Evolutionary conservation across 1,284 basidiomycete species (phyloP).

Genomic region (Schizopora paradoxa): DNA sequence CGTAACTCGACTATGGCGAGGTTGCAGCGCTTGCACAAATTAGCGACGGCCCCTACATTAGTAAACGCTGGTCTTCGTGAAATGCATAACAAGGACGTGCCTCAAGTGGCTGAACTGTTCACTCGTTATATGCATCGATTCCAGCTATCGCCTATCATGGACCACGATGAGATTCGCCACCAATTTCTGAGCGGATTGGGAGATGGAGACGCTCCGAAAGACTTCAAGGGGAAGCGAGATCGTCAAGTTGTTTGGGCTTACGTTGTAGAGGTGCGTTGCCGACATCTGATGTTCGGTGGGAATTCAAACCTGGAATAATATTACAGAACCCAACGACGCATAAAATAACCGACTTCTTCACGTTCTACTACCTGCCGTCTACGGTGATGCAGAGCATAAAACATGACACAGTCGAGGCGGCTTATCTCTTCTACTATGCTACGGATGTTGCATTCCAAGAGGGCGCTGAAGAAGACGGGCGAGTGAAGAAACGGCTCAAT

Average conservation of each 20-base stretch:
- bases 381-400: constrained; percentile 71
- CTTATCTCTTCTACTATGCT: constrained; percentile 92
- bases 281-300: background rate
- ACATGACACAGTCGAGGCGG: constrained; percentile 72
- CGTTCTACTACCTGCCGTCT: constrained; percentile 95
- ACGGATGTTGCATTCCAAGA: constrained; percentile 59
- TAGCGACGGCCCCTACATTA: constrained; percentile 50
- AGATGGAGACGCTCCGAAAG: constrained; percentile 44
- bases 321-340: constrained; percentile 74
- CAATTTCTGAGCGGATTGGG: constrained; percentile 87
- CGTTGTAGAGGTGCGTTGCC: constrained; percentile 77
- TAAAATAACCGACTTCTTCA: constrained; percentile 91
- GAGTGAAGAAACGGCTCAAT: constrained; percentile 67
- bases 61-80: constrained; percentile 65
- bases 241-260: constrained; percentile 95
- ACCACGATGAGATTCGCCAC: constrained; percentile 79
- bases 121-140: constrained; percentile 82
- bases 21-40: constrained; percentile 71
- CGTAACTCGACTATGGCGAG: constrained; percentile 82
- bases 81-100: constrained; percentile 80
- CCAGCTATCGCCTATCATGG: constrained; percentile 77
- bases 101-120: constrained; percentile 71
- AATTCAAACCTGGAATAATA: constrained; percentile 4
- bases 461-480: constrained; percentile 51
- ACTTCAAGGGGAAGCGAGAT: constrained; percentile 48